These are phyloP conservation scores for Picochlorum costavermella DNA, from an alignment of 139 green algal genomes.

Conservation along the genomic window DNA sequence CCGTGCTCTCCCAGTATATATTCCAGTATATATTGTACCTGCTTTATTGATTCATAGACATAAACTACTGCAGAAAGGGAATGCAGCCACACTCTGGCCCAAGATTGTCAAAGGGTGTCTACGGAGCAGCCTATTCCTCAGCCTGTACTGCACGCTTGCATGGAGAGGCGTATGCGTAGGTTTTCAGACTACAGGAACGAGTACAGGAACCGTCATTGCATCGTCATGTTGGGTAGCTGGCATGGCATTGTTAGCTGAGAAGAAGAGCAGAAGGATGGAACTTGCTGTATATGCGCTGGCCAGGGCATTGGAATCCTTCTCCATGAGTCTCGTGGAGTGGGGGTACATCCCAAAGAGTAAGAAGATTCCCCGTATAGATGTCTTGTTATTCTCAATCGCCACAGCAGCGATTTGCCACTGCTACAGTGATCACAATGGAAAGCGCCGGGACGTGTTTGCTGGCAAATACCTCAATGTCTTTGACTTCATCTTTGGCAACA, in stretches of 20 bases:
- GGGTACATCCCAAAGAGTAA: slow-evolving; percentile 27
- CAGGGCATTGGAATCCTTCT: slow-evolving; percentile 61
- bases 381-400: slow-evolving; percentile 69
- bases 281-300: slow-evolving; percentile 81
- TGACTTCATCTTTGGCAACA: slow-evolving; percentile 85
- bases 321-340: slow-evolving; percentile 41
- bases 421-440: slow-evolving; percentile 54
- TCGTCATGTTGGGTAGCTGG: slow-evolving; percentile 45
- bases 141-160: slow-evolving; percentile 64
- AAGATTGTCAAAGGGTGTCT: slow-evolving; percentile 51
- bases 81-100: slow-evolving; percentile 42
- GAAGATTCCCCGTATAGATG: slow-evolving; percentile 50
- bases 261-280: slow-evolving; percentile 90
- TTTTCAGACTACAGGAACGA: slow-evolving; percentile 21
- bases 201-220: slow-evolving; percentile 39
- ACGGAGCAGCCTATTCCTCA: slow-evolving; percentile 79
- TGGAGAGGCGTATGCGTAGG: slow-evolving; percentile 55
- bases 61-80: slow-evolving; percentile 37
- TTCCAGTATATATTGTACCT: slow-evolving; percentile 60
- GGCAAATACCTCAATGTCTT: slow-evolving; percentile 89
- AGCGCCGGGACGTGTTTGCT: slow-evolving; percentile 77
- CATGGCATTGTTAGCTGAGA: slow-evolving; percentile 76
- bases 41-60: slow-evolving; percentile 80
- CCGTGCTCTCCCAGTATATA: slow-evolving; percentile 63
- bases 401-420: slow-evolving; percentile 81